Percentiles rank a stretch among this genome's conserved stretches.
These are phyloP conservation scores for Leucosporidium scottii DNA, from an alignment of 768 basidiomycete species.

Conservation along the genomic window DNA sequence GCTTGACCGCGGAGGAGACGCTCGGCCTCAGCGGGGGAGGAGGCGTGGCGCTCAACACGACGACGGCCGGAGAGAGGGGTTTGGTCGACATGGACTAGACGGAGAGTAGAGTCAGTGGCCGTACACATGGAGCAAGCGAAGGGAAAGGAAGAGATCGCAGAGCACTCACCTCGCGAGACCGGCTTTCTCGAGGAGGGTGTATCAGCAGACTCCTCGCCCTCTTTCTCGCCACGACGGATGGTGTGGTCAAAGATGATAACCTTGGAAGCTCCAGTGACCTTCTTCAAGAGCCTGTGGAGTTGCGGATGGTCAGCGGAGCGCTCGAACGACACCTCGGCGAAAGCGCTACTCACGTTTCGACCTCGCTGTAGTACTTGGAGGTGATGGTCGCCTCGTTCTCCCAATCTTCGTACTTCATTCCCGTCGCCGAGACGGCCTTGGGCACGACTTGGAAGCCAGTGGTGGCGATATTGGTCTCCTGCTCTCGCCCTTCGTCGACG, in stretches of 20 bases:
- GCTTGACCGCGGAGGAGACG: conserved; percentile 39
- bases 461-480: conserved; percentile 41
- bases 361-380: conserved; percentile 58
- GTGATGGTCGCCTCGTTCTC: conserved; percentile 51
- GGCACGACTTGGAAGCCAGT: conserved; percentile 49
- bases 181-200: conserved; percentile 26
- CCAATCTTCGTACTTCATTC: conserved; percentile 46
- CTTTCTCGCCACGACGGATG: conserved; percentile 34
- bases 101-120: background rate
- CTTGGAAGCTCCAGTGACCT: conserved; percentile 54
- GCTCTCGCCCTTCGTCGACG: conserved; percentile 9
- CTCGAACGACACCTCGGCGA: background rate
- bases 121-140: no score
- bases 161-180: conserved; percentile 10
- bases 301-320: background rate
- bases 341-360: conserved; percentile 42
- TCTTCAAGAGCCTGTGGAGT: conserved; percentile 47
- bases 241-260: conserved; percentile 64
- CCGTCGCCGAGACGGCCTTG: conserved; percentile 34
- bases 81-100: conserved; percentile 49
- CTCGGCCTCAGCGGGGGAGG: conserved; percentile 44
- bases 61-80: conserved; percentile 43
- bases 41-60: conserved; percentile 46
- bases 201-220: conserved; percentile 22
- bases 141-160: no score